phyloP scores from a whole-genome alignment of 306 rosid genomes.

The Boehmeria nivea region DNA sequence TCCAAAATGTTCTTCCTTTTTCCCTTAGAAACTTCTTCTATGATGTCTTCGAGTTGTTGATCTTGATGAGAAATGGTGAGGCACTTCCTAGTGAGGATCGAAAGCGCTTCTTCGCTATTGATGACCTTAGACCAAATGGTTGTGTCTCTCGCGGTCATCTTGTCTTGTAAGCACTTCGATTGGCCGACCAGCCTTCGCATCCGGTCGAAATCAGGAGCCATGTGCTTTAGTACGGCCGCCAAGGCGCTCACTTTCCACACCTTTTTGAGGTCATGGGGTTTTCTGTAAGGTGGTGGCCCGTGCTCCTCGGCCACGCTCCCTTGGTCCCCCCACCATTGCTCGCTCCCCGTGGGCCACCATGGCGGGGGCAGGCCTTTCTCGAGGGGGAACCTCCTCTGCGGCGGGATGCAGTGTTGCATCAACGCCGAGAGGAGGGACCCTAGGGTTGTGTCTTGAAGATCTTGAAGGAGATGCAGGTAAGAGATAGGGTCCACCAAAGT shows the following conservation, averaged over 20 bases:
- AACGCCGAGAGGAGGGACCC: constrained; percentile 65
- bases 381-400: constrained; percentile 50
- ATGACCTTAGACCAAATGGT: constrained; percentile 47
- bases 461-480: constrained; percentile 39
- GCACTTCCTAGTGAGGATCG: constrained; percentile 14
- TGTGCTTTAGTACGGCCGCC: constrained; percentile 50
- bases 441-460: constrained; percentile 58
- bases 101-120: constrained; percentile 41
- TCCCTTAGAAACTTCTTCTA: neutral
- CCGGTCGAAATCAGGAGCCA: constrained; percentile 40
- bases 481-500: constrained; percentile 26
- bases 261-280: constrained; percentile 59
- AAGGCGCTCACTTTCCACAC: constrained; percentile 64
- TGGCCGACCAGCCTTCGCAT: constrained; percentile 37
- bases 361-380: constrained; percentile 63
- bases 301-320: constrained; percentile 31
- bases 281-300: constrained; percentile 51
- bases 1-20: constrained; percentile 32
- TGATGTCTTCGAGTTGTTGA: constrained; percentile 2
- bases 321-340: constrained; percentile 60
- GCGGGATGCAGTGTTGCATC: constrained; percentile 55
- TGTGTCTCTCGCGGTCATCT: constrained; percentile 49
- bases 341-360: constrained; percentile 59
- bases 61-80: constrained; percentile 22
- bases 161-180: constrained; percentile 53